Evolutionary conservation across 2,329 filamentous ascomycete genomes (phyloP), one percentile per base, ranked within the genome.

Genomic region (Botrytis hyacinthi): DNA sequence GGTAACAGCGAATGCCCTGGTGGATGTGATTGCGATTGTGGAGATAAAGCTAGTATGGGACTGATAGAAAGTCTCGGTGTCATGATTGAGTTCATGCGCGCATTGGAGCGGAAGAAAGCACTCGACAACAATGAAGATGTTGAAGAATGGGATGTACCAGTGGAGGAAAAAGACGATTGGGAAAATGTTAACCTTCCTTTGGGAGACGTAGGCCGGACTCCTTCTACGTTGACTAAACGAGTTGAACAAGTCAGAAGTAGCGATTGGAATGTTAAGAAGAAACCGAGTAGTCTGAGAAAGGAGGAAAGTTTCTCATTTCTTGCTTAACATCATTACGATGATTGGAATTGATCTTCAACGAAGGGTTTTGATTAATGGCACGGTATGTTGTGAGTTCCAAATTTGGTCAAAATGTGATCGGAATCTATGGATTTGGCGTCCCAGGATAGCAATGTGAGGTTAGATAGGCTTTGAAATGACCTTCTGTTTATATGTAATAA

Each of bases 21-120:
- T 0, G 89, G 89, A 1, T 90, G 91, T 78, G 90, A 91, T 78
- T 92, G 90, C 78, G 84, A 87, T 74, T 92, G 90, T 77, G 84
- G 86, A 0, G 84, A 86, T 22, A 86, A 90, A 75, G 88, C 89
- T 1, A 84, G 83, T 73, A 85, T 83, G 65, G 89, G 88, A 1
- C 84, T 88, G 59, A 86, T 91, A 14, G 89, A 91, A 80, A 88
- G 87, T 32, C 90, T 89, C 87, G 85, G 86, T 0, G 85, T 84
- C 54, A 78, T 76, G 10, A 79, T 81, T 26, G 79, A 81, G 65
- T 72, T 73, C 32, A 77, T 80, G 77, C 75, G 78, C 32, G 68
- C 75, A 29, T 42, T 77, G 2, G 77, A 74, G 57, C 57, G 42
- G 5, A 65, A 70, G 5, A 73, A 76, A 20, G 63, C 70, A 14